These are phyloP conservation scores for Pachyrhizus erosus DNA, from an alignment of 306 rosid species.

Conservation along the genomic window DNA sequence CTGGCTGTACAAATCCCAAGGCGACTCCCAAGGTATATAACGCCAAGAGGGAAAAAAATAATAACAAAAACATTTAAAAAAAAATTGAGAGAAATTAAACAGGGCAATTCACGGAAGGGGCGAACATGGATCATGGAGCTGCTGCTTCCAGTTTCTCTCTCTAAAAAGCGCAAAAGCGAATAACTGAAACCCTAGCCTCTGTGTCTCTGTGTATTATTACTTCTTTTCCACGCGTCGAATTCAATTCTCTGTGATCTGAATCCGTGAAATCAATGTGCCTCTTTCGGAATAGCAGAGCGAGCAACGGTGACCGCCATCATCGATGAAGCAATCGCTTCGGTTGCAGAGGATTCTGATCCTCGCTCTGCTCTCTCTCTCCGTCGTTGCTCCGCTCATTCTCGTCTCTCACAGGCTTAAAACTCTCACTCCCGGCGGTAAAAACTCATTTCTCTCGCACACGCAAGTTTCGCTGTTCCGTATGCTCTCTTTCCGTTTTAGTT, in stretches of 20 bases:
- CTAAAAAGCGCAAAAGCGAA: slow-evolving; percentile 36
- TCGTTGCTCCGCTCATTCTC: slow-evolving; percentile 78
- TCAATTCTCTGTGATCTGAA: slow-evolving; percentile 54
- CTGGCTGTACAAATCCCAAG: slow-evolving; percentile 35
- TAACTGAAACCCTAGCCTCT: slow-evolving; percentile 65
- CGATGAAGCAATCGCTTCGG: slow-evolving; percentile 81
- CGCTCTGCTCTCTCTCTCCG: slow-evolving; percentile 78
- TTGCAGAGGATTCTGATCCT: slow-evolving; percentile 94
- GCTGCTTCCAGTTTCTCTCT: slow-evolving; percentile 49
- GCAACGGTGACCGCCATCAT: slow-evolving; percentile 54
- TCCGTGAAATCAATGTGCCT: slow-evolving; percentile 61
- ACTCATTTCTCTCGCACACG: neutral
- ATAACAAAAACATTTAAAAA: neutral
- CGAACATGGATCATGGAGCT: slow-evolving; percentile 69
- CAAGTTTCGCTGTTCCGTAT: neutral
- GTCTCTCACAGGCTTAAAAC: slow-evolving; percentile 62
- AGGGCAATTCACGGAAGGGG: slow-evolving; percentile 23
- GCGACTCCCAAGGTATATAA: slow-evolving; percentile 15
- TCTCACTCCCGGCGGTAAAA: slow-evolving; percentile 60
- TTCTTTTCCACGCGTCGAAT: slow-evolving; percentile 61
- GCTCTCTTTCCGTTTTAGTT: slow-evolving; percentile 16
- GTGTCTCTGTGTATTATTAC: slow-evolving; percentile 28
- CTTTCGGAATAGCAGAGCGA: slow-evolving; percentile 38
- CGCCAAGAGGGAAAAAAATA: neutral
- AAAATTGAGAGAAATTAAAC: neutral